Evolutionary conservation across 2,329 filamentous ascomycete genomes (phyloP).

Genomic region (Pseudogymnoascus sp.): DNA sequence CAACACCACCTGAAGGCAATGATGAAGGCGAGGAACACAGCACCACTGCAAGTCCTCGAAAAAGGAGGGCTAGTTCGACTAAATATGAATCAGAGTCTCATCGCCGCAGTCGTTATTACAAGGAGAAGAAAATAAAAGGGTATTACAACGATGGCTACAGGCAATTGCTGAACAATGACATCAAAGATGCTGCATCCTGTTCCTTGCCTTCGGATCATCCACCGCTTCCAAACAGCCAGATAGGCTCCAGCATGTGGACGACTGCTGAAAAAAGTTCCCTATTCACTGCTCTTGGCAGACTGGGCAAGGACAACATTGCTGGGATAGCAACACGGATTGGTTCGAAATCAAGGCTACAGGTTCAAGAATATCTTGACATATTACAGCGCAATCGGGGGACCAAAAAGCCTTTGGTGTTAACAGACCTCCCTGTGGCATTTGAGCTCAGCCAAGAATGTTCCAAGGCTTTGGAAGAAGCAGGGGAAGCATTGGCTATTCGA

Average conservation of each 20-base stretch:
- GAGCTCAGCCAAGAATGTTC: slow-evolving; percentile 65
- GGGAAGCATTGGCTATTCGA: slow-evolving; percentile 55
- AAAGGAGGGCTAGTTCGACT: not conserved
- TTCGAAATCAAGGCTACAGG: slow-evolving; percentile 69
- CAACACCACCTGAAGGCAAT: not conserved
- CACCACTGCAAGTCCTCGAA: not conserved
- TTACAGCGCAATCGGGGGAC: slow-evolving; percentile 35
- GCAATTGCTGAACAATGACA: slow-evolving; percentile 47
- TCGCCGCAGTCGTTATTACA: not conserved
- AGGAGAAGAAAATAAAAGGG: slow-evolving; percentile 23
- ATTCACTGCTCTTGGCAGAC: slow-evolving; percentile 56
- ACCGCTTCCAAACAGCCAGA: slow-evolving; percentile 42
- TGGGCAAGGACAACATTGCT: slow-evolving; percentile 55
- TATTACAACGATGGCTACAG: slow-evolving; percentile 45
- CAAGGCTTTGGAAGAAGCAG: slow-evolving; percentile 58
- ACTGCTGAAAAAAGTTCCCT: slow-evolving; percentile 62
- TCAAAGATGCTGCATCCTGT: slow-evolving; percentile 42
- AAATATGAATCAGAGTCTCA: not conserved
- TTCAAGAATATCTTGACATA: slow-evolving; percentile 60
- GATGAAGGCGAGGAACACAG: not conserved
- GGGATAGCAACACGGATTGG: slow-evolving; percentile 57
- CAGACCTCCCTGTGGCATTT: slow-evolving; percentile 62
- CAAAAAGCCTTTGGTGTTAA: slow-evolving; percentile 34
- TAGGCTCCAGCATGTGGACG: slow-evolving; percentile 67
- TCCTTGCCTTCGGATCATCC: slow-evolving; percentile 25